These are phyloP conservation scores for Psilocybe cubensis DNA, from an alignment of 768 basidiomycete species.

Conservation along the genomic window DNA sequence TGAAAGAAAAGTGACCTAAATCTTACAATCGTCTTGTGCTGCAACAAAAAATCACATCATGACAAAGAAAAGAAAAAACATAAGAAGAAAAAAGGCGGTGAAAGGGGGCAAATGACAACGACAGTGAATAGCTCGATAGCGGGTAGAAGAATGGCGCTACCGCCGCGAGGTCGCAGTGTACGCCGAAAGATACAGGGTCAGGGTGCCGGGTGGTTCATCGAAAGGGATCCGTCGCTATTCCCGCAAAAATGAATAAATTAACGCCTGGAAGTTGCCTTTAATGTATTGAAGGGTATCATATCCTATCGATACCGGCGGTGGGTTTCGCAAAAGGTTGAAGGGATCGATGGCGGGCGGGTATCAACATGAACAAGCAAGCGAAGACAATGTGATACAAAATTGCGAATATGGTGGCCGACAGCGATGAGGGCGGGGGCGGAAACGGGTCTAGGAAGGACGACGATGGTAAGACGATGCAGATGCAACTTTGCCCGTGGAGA, in stretches of 20 bases:
- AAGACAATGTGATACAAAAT: conserved; percentile 5
- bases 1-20: conserved; percentile 23
- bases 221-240: too few relatives aligned
- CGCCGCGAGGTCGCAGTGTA: too few relatives aligned
- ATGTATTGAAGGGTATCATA: conserved; percentile 21
- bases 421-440: conserved; percentile 10
- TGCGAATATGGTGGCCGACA: conserved; percentile 8
- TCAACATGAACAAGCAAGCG: conserved; percentile 4
- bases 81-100: conserved; percentile 4
- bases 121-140: too few relatives aligned
- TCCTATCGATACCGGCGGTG: conserved; percentile 16
- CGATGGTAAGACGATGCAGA: not conserved
- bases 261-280: conserved; percentile 4
- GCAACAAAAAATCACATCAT: conserved; percentile 22
- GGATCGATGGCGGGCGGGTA: conserved; percentile 8
- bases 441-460: not conserved
- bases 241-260: conserved; percentile 3
- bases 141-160: too few relatives aligned
- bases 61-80: conserved; percentile 11
- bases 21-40: conserved; percentile 29
- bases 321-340: not conserved
- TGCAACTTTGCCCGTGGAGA: conserved; percentile 3
- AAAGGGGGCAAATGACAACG: conserved; percentile 7
- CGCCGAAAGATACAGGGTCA: too few relatives aligned
- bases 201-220: too few relatives aligned